These are phyloP conservation scores for Extremus antarcticus DNA, from an alignment of 495 filamentous ascomycete genomes.

Conservation along the genomic window DNA sequence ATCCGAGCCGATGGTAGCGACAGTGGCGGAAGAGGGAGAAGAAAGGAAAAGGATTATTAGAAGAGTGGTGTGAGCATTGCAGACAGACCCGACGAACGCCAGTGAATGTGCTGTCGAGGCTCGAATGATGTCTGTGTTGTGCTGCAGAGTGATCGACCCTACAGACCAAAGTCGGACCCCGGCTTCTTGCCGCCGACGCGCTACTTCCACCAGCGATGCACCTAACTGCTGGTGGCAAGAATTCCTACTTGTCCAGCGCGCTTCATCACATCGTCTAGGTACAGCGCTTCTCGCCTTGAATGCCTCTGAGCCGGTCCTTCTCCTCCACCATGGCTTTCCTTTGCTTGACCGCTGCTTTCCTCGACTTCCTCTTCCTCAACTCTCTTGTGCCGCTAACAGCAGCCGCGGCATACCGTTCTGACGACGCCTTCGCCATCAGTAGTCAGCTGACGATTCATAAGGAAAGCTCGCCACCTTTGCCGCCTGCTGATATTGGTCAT, in stretches of 20 bases:
- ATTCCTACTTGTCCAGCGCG: too few relatives aligned
- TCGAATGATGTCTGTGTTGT: too few relatives aligned
- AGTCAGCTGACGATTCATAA: background rate
- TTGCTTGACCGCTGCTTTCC: background rate
- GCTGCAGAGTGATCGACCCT: too few relatives aligned
- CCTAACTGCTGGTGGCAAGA: too few relatives aligned
- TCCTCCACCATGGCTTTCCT: background rate
- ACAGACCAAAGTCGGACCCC: too few relatives aligned
- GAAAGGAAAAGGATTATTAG: background rate
- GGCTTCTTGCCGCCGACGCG: too few relatives aligned
- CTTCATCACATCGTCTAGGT: too few relatives aligned
- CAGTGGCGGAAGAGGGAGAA: background rate
- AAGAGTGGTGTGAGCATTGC: background rate
- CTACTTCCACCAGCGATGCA: too few relatives aligned
- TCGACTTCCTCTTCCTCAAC: background rate
- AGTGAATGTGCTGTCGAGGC: too few relatives aligned
- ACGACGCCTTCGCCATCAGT: background rate
- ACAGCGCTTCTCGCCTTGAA: too few relatives aligned
- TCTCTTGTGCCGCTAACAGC: background rate
- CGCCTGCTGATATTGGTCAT: background rate
- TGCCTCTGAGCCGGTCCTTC: background rate
- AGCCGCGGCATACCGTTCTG: background rate
- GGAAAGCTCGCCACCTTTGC: background rate
- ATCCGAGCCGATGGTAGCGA: conserved; percentile 2
- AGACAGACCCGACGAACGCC: too few relatives aligned